These are phyloP conservation scores for Mycena haematopus DNA, from an alignment of 768 basidiomycete genomes.

Conservation along the genomic window DNA sequence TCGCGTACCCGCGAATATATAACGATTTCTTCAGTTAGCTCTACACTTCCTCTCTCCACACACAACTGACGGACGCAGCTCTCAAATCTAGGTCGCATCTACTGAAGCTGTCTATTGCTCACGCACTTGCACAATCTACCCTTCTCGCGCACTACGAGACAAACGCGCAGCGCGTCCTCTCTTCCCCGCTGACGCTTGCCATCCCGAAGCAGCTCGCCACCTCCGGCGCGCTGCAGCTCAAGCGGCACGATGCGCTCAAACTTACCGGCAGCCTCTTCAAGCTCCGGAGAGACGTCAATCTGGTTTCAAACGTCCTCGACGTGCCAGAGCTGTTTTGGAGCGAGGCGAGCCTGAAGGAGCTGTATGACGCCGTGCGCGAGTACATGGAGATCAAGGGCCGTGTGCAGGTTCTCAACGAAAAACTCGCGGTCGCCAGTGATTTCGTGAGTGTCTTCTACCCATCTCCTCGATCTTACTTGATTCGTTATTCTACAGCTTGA, in stretches of 20 bases:
- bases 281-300: slow-evolving; percentile 85
- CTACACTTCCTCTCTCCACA: slow-evolving; percentile 7
- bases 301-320: slow-evolving; percentile 92
- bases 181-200: slow-evolving; percentile 74
- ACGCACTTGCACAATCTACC: slow-evolving; percentile 94
- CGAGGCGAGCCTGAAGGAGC: slow-evolving; percentile 85
- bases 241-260: slow-evolving; percentile 83
- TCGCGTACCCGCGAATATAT: slow-evolving; percentile 89
- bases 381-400: slow-evolving; percentile 92
- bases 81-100: slow-evolving; percentile 92
- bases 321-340: slow-evolving; percentile 95
- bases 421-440: slow-evolving; percentile 85
- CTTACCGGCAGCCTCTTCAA: slow-evolving; percentile 89
- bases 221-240: slow-evolving; percentile 77
- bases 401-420: slow-evolving; percentile 88
- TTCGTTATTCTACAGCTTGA: slow-evolving; percentile 62
- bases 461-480: slow-evolving; percentile 4
- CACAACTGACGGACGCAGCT: slow-evolving; percentile 50
- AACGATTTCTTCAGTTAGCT: slow-evolving; percentile 94
- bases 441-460: slow-evolving; percentile 63
- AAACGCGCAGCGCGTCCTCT: slow-evolving; percentile 77
- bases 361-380: slow-evolving; percentile 92
- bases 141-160: slow-evolving; percentile 89
- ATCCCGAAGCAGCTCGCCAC: slow-evolving; percentile 85
- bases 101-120: slow-evolving; percentile 90